A percentile compares a stretch with the other conserved stretches of the same genome.
These are phyloP conservation scores for Schrenkiella parvula DNA, from an alignment of 345 rosid genomes.

Conservation along the genomic window DNA sequence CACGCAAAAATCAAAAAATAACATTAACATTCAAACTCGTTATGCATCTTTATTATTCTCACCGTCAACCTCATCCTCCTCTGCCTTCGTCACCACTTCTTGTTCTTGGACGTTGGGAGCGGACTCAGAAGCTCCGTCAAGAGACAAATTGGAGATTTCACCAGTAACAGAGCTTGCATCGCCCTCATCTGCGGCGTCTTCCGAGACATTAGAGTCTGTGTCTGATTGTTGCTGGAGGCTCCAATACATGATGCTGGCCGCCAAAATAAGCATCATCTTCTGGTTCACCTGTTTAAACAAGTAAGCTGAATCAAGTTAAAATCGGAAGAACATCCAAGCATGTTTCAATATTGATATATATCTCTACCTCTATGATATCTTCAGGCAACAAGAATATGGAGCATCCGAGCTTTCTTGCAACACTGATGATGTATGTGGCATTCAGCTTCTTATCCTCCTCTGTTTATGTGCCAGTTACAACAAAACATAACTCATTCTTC, in stretches of 20 bases:
- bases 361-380: conserved; percentile 84
- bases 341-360: background rate
- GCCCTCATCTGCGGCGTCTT: conserved; percentile 33
- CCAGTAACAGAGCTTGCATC: conserved; percentile 28
- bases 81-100: conserved; percentile 11
- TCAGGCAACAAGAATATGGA: conserved; percentile 97
- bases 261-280: conserved; percentile 89
- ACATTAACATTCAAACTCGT: background rate
- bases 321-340: background rate
- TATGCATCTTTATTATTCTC: conserved; percentile 21
- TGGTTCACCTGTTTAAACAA: conserved; percentile 68
- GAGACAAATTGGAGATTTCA: conserved; percentile 29
- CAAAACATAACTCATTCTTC: background rate
- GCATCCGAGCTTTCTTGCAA: conserved; percentile 96
- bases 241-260: conserved; percentile 97
- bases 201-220: conserved; percentile 34
- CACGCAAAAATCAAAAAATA: conserved; percentile 9
- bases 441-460: conserved; percentile 95
- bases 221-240: conserved; percentile 64
- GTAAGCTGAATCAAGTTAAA: background rate
- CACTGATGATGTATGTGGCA: conserved; percentile 95
- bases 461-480: conserved; percentile 37
- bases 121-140: conserved; percentile 27
- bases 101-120: conserved; percentile 10
- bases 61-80: conserved; percentile 14